A percentile compares a stretch with the other conserved stretches of the same genome.
Evolutionary conservation across 805 yeast genomes (phyloP).

Genomic region (Saccharomycopsis fibuligera): DNA sequence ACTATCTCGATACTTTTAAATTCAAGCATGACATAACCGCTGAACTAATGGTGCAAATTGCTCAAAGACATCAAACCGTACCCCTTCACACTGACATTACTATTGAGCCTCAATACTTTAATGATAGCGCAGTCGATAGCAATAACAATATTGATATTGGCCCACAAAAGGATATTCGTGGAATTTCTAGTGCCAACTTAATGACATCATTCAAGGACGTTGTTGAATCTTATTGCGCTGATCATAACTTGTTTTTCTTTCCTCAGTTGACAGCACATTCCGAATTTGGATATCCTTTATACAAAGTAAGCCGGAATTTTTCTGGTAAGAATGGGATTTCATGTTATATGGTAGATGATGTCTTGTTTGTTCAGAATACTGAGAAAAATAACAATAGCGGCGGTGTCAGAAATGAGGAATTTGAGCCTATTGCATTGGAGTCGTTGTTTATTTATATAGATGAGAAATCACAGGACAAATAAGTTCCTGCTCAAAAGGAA

Average conservation of each 20-base stretch:
- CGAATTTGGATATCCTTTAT: constrained; percentile 39
- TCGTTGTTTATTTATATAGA: constrained; percentile 21
- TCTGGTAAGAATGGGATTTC: constrained; percentile 30
- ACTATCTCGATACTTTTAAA: background rate
- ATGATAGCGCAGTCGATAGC: no score
- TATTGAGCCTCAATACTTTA: background rate
- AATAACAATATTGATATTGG: background rate
- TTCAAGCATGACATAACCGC: no score
- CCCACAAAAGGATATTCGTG: constrained; percentile 1
- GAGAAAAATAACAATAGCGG: no score
- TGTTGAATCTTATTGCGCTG: constrained; percentile 52
- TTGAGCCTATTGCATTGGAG: constrained; percentile 7
- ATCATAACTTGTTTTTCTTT: constrained; percentile 39
- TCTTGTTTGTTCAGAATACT: constrained; percentile 42
- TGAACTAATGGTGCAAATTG: no score
- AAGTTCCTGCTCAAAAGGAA: background rate
- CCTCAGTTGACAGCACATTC: constrained; percentile 31
- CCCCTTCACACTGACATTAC: background rate
- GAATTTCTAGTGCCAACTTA: constrained; percentile 25
- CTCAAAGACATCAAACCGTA: no score
- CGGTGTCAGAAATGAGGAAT: constrained; percentile 27
- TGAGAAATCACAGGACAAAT: constrained; percentile 1
- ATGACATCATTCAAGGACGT: constrained; percentile 56
- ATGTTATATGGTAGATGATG: constrained; percentile 58
- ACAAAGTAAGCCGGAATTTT: constrained; percentile 32